phyloP scores from a whole-genome alignment of 371 early-diverging fungal genomes.

The Mucor circinelloides region DNA sequence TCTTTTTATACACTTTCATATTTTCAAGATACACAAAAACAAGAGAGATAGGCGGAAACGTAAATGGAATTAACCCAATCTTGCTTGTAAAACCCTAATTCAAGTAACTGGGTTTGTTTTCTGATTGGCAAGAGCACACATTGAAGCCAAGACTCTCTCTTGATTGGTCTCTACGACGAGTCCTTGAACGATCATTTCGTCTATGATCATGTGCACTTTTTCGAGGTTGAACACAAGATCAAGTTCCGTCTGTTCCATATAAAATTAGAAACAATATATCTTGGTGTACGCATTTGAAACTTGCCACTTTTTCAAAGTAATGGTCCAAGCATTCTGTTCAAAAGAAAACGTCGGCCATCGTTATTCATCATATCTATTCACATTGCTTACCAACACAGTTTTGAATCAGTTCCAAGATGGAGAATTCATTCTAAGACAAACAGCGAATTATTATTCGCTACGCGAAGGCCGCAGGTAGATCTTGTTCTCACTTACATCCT shows the following conservation, averaged over 20 bases:
- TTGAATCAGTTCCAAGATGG: slow-evolving; percentile 51
- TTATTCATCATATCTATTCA: neutral
- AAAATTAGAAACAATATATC: neutral
- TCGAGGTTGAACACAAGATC: slow-evolving; percentile 53
- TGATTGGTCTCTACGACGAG: slow-evolving; percentile 42
- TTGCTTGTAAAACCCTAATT: neutral
- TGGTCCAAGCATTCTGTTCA: slow-evolving; percentile 39
- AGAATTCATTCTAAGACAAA: slow-evolving; percentile 47
- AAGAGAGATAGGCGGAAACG: slow-evolving; percentile 14
- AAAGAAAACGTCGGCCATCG: neutral
- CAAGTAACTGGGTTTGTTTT: neutral
- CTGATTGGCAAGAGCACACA: slow-evolving; percentile 5
- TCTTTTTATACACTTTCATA: neutral
- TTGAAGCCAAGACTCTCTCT: slow-evolving; percentile 25
- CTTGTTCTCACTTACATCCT: slow-evolving; percentile 20
- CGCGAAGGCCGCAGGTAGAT: neutral
- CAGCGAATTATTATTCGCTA: neutral
- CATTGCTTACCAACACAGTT: slow-evolving; percentile 43
- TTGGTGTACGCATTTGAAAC: neutral
- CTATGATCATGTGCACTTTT: slow-evolving; percentile 53
- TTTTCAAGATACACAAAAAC: neutral
- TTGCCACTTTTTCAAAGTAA: slow-evolving; percentile 53
- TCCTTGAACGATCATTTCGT: slow-evolving; percentile 52
- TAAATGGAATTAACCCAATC: slow-evolving; percentile 7
- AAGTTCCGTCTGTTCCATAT: slow-evolving; percentile 44